Evolutionary conservation across 352 stramenopile species (phyloP).

Genomic region (Phytopythium ostracodes): DNA sequence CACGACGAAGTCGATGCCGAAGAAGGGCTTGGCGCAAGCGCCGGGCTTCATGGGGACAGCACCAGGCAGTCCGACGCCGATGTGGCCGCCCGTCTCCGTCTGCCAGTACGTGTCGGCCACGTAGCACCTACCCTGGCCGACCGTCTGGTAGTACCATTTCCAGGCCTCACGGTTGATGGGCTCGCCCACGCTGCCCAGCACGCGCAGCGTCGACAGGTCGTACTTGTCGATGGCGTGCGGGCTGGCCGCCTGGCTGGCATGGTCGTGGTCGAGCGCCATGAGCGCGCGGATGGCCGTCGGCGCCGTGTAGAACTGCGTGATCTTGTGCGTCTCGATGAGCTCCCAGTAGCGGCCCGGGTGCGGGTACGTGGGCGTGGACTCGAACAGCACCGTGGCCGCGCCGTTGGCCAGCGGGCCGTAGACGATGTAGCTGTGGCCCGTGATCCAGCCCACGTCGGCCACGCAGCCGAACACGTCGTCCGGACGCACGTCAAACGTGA

Average conservation of each 20-base stretch:
- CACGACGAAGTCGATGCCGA: constrained; percentile 92
- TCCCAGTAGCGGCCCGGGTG: constrained; percentile 96
- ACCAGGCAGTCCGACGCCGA: constrained; percentile 93
- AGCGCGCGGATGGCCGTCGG: constrained; percentile 97
- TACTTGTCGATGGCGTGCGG: constrained; percentile 38
- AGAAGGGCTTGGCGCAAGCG: constrained; percentile 94
- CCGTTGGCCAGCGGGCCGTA: constrained; percentile 97
- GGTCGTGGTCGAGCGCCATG: constrained; percentile 94
- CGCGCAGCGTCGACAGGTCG: constrained; percentile 90
- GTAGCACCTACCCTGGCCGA: constrained; percentile 87
- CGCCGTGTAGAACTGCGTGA: constrained; percentile 95
- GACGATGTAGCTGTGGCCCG: constrained; percentile 96
- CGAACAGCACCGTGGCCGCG: constrained; percentile 98
- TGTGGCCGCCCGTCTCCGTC: constrained; percentile 96
- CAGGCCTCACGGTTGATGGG: constrained; percentile 98
- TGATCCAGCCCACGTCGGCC: constrained; percentile 96
- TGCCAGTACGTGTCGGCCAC: constrained; percentile 98
- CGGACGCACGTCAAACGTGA: constrained; percentile 88
- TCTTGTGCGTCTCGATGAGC: constrained; percentile 94
- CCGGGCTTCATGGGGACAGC: constrained; percentile 89
- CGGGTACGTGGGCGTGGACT: constrained; percentile 97
- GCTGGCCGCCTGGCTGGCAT: constrained; percentile 71
- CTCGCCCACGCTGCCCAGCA: constrained; percentile 97
- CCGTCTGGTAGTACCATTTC: constrained; percentile 96
- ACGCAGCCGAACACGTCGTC: constrained; percentile 93